phyloP scores from a whole-genome alignment of 208 protist species.

The Wallacemonas collosoma region DNA sequence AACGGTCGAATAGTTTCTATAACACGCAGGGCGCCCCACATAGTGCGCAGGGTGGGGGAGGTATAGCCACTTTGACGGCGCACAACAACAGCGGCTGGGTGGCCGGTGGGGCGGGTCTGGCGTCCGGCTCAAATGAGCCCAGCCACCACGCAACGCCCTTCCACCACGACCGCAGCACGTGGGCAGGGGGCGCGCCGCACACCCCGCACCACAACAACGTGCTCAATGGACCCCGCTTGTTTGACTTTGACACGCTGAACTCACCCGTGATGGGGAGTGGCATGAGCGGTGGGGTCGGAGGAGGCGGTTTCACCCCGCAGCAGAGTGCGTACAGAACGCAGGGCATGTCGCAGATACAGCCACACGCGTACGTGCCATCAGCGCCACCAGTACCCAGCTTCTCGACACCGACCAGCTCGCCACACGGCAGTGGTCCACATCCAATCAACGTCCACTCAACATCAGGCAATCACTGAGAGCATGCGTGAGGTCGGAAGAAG shows the following conservation, averaged over 20 bases:
- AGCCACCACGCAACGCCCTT: slow-evolving; percentile 16
- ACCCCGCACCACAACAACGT: slow-evolving; percentile 14
- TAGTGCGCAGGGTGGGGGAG: background rate
- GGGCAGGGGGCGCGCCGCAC: slow-evolving; percentile 13
- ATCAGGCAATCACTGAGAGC: background rate
- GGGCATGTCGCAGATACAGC: background rate
- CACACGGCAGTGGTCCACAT: background rate
- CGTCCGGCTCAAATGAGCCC: background rate
- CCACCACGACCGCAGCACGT: slow-evolving; percentile 1
- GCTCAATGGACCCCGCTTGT: background rate
- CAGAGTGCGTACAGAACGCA: background rate
- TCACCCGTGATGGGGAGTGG: background rate
- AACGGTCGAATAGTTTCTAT: slow-evolving; percentile 2
- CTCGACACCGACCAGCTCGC: slow-evolving; percentile 1
- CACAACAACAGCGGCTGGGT: background rate
- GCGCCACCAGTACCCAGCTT: slow-evolving; percentile 15
- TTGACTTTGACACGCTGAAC: slow-evolving; percentile 14
- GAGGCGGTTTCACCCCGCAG: slow-evolving; percentile 1
- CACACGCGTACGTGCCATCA: background rate
- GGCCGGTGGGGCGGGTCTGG: background rate
- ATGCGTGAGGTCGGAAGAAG: no score
- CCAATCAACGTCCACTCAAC: background rate
- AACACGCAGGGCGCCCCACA: background rate
- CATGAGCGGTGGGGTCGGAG: background rate
- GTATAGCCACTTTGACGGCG: no score